phyloP scores from a whole-genome alignment of 2,329 filamentous ascomycete species.

The Trichoderma hamatum region DNA sequence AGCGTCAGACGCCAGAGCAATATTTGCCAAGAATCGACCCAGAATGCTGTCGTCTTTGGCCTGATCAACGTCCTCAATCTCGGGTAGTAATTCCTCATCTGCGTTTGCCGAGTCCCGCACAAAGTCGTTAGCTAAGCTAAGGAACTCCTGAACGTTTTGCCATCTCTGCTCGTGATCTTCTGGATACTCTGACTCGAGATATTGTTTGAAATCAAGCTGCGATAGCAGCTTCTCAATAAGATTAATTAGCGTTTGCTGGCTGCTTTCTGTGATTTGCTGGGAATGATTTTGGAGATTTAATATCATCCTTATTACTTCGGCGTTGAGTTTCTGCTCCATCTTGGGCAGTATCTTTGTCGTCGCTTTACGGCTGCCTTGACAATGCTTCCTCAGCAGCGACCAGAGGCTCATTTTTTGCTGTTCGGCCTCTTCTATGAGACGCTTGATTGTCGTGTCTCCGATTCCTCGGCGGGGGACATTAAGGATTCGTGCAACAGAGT shows the following conservation, averaged over 20 bases:
- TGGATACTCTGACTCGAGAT: constrained; percentile 69
- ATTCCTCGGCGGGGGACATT: constrained; percentile 82
- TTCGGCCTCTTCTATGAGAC: constrained; percentile 76
- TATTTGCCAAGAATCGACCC: constrained; percentile 83
- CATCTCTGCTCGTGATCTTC: constrained; percentile 79
- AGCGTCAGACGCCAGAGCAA: constrained; percentile 80
- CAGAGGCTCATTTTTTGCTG: constrained; percentile 70
- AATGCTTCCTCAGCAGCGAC: constrained; percentile 66
- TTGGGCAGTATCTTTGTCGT: constrained; percentile 54
- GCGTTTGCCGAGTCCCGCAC: constrained; percentile 46
- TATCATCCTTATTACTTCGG: constrained; percentile 52
- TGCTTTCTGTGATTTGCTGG: constrained; percentile 35
- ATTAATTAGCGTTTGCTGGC: constrained; percentile 46
- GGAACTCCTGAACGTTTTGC: constrained; percentile 89
- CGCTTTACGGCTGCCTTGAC: constrained; percentile 51
- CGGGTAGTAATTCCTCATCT: constrained; percentile 62
- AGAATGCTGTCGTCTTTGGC: constrained; percentile 65
- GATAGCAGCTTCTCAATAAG: constrained; percentile 59
- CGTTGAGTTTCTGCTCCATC: constrained; percentile 57
- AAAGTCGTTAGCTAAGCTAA: constrained; percentile 77
- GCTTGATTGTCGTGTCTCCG: constrained; percentile 76
- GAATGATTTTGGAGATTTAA: constrained; percentile 38
- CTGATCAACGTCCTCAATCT: constrained; percentile 73
- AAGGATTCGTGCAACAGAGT: constrained; percentile 80
- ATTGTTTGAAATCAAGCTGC: constrained; percentile 73